Evolutionary conservation across 2,329 filamentous ascomycete genomes (phyloP).

Genomic region (Mycogone perniciosa): DNA sequence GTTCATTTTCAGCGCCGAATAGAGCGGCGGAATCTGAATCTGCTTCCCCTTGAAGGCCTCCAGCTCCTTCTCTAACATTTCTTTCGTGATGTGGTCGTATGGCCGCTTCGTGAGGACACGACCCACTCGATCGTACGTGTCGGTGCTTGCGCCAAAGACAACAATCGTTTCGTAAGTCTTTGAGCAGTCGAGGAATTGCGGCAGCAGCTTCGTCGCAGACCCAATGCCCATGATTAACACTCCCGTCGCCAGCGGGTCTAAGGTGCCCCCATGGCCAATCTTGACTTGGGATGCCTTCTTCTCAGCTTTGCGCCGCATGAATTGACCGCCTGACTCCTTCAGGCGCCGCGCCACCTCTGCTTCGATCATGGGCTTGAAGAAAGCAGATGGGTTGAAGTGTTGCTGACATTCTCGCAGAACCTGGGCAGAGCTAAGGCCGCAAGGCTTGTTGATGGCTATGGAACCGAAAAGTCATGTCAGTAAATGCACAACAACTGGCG

Average conservation of each 20-base stretch:
- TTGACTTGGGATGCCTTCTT: conserved; percentile 68
- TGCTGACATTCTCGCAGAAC: conserved; percentile 82
- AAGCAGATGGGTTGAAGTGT: conserved; percentile 71
- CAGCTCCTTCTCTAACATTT: conserved; percentile 71
- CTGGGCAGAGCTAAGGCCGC: conserved; percentile 80
- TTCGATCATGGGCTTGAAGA: conserved; percentile 74
- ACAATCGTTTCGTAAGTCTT: conserved; percentile 90
- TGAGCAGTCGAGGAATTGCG: conserved; percentile 75
- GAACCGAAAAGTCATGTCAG: conserved; percentile 6
- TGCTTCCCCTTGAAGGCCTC: conserved; percentile 72
- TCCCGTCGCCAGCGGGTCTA: conserved; percentile 90
- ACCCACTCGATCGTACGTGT: conserved; percentile 83
- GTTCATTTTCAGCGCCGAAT: conserved; percentile 86
- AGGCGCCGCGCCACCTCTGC: conserved; percentile 51
- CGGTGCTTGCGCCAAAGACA: conserved; percentile 85
- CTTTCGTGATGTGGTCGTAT: conserved; percentile 75
- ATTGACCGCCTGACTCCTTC: conserved; percentile 52
- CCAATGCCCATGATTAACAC: conserved; percentile 87
- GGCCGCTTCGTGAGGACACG: conserved; percentile 70
- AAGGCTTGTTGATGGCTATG: conserved; percentile 86
- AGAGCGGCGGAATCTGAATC: conserved; percentile 86
- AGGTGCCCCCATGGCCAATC: conserved; percentile 90
- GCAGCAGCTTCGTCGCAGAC: conserved; percentile 75
- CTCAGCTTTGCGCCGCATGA: conserved; percentile 50
- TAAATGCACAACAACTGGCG: neutral